Evolutionary conservation across 2,329 filamentous ascomycete genomes (phyloP), one percentile per base, ranked within the genome.

Genomic region (Mycosphaerelloides madeirae): DNA sequence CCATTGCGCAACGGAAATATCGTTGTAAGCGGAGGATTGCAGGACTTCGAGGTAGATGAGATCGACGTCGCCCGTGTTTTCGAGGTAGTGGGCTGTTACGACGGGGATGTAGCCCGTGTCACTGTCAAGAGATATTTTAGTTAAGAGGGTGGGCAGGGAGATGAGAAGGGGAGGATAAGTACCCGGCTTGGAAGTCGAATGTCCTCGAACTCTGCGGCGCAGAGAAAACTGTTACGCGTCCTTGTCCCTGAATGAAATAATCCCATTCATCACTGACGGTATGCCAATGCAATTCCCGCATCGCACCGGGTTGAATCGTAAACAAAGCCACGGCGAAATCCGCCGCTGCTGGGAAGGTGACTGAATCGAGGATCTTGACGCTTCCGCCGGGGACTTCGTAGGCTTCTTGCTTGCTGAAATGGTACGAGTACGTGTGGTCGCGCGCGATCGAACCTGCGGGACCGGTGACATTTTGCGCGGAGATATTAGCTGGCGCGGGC

Each of bases 231-330:
- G 77, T 81, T 29, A 80, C 68, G 8, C 79, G 72, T 0, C 72
- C 79, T 9, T 71, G 70, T 0, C 79, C 79, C 42, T 71, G 60
- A 6, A 81, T 63, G 65, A 82, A 80, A 62, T 76, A 81, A 39
- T 71, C 72, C 79, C 79, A 82, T 61, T 82, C 79, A 58, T 81
- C 78, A 7, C 69, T 73, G 1, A 69, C 71, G 1, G 76, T 75
- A 64, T 83, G 79, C 79, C 79, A 83, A 65, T 83, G 79, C 33
- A 83, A 65, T 57, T 83, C 79, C 16, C 80, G 73, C 76, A 83
- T 78, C 1, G 78, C 79, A n/a, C 79, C 79, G 0, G 79, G 78
- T 53, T 79, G 67, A 25, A 82, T 66, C 2, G 73, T 77, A 8
- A 82, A 75, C 1, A 81, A 66, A 0, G 77, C 78, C 0, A 73